A percentile compares a stretch with the other conserved stretches of the same genome.
Conservation (phyloP, 23 red algal genomes). For the Chondrus crispus region DNA sequence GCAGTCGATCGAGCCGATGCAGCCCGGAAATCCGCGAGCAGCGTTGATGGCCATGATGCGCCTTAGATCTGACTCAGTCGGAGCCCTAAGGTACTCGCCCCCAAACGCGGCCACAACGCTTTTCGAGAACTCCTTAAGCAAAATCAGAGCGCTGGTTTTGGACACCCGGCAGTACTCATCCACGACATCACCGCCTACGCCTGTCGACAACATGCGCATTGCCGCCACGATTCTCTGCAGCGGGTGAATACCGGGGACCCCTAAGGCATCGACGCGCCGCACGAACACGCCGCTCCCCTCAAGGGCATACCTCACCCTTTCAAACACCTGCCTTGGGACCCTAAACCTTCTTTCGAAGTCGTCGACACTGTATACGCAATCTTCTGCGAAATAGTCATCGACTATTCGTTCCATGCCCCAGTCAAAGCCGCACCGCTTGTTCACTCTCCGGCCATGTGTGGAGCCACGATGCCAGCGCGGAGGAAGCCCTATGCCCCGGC, state of each 20-base stretch:
- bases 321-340: background rate
- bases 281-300: background rate
- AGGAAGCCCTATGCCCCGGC: too few species aligned
- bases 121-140: background rate
- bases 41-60: background rate
- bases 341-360: constrained; percentile 35
- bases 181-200: background rate
- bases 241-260: background rate
- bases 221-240: background rate
- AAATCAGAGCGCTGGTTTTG: background rate
- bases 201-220: constrained; percentile 1
- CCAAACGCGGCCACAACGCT: background rate
- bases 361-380: background rate
- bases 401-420: background rate
- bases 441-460: background rate
- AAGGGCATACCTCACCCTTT: background rate
- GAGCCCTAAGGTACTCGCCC: background rate
- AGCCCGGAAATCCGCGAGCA: background rate
- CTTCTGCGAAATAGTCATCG: background rate
- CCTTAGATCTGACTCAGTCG: background rate
- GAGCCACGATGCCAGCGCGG: background rate
- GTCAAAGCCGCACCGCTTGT: background rate
- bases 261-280: background rate
- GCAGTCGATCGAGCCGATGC: background rate
- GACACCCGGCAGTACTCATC: background rate